Base-by-base conservation (phyloP, 805 yeast genomes). In the Candida schatavii region DNA sequence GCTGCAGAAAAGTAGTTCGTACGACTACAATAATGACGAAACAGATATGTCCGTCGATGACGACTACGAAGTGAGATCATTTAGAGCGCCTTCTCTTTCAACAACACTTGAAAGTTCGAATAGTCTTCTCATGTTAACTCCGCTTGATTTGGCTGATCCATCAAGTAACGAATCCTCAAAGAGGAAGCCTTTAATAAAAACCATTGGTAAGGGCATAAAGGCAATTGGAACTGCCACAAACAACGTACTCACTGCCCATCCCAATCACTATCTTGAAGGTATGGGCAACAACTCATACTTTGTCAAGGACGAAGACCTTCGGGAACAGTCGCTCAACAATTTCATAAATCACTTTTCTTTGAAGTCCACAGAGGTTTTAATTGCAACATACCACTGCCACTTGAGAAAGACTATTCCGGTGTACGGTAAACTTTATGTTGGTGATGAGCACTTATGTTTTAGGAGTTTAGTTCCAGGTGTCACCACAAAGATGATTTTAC, bases 341-440 rank as follows among this genome's bases (percentile, higher is more conserved):
- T 89, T 83, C 56, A 71, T 77, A 37, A 57, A 66, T 1, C 83
- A 81, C 50, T 91, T 91, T 51, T 77, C 89, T 0, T 64, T 90
- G 18, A 70, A 75, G 4, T 71, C 68, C 0, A 55, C 66, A 2
- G 80, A 78, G 30, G 57, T 55, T 3, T 64, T 90, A 35, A 60
- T 83, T 0, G 80, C 95, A 0, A 73, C 88, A 1, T 91, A 88
- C 54, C 83, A 77, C 53, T 72, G 83, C 1, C 81, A 86, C 61
- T 55, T 88, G 14, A 82, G 78, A 48, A 75, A 85, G 48, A 77
- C 85, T 10, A 64, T 88, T 15, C 96, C 96, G 1, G 67, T 81
- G 1, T 89, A 87, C 61, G 98, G 98, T 1, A 86, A 87, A 51
- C 54, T 90, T 2, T 88, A 88, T 57, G 51, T 91, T 10, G 87